Conservation (phyloP, 1,284 basidiomycete species). For the Heterobasidion annosum region DNA sequence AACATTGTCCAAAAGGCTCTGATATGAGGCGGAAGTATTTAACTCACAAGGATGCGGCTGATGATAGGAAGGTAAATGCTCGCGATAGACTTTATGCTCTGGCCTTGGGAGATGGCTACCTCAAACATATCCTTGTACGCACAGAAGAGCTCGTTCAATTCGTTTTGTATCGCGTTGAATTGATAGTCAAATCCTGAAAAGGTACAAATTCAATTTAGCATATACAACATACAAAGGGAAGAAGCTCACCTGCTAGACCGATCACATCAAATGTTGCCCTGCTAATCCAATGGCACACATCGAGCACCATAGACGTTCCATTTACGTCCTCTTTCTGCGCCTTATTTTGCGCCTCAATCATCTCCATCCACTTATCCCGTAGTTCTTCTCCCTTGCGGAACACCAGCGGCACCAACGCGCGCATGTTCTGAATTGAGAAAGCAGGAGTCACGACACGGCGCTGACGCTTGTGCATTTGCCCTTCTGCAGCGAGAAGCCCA, state of each 20-base stretch:
- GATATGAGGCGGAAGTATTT: background rate
- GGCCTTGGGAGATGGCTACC: constrained; percentile 47
- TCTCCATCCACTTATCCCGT: constrained; percentile 45
- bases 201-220: background rate
- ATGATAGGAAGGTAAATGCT: constrained; percentile 55
- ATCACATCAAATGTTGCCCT: constrained; percentile 77
- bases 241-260: constrained; percentile 52
- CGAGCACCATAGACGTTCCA: constrained; percentile 28
- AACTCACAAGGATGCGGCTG: constrained; percentile 48
- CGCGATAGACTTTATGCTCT: constrained; percentile 35
- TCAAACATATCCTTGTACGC: constrained; percentile 82
- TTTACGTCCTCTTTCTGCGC: constrained; percentile 12
- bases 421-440: constrained; percentile 68
- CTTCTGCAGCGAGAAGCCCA: constrained; percentile 73
- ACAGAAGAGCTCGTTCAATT: constrained; percentile 63
- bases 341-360: constrained; percentile 21
- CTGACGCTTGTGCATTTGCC: constrained; percentile 63
- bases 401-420: constrained; percentile 59
- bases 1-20: background rate
- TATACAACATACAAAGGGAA: constrained; percentile 3
- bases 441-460: constrained; percentile 68
- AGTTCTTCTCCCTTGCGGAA: constrained; percentile 60
- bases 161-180: constrained; percentile 70
- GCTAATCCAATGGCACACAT: constrained; percentile 68
- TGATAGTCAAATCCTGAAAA: constrained; percentile 65